Conservation (phyloP, 371 early-diverging fungal genomes). For the Mortierella sp. region DNA sequence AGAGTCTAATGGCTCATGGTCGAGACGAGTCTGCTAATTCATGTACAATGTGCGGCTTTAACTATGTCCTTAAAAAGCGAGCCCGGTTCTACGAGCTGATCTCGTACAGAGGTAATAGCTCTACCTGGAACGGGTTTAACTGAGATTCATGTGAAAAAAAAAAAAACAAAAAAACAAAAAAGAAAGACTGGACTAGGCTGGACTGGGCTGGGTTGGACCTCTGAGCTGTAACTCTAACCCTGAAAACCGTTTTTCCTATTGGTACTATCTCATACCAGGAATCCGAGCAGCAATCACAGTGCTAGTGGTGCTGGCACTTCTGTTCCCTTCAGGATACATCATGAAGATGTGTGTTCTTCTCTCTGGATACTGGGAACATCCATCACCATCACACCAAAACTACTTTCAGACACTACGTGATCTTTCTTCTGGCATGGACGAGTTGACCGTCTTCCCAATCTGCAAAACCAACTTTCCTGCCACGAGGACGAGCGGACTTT, state of each 20-base stretch:
- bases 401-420: conserved; percentile 23
- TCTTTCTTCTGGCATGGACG: conserved; percentile 34
- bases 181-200: too few species aligned
- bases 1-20: conserved; percentile 51
- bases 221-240: background rate
- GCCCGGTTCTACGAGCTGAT: conserved; percentile 44
- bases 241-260: background rate
- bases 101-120: conserved; percentile 38
- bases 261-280: conserved; percentile 18
- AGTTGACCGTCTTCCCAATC: conserved; percentile 35
- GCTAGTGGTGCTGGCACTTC: conserved; percentile 45
- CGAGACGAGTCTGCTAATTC: conserved; percentile 52
- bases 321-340: conserved; percentile 55
- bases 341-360: conserved; percentile 66
- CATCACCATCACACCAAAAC: conserved; percentile 13
- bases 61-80: conserved; percentile 51
- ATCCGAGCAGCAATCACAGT: conserved; percentile 52
- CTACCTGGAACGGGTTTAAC: background rate
- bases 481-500: conserved; percentile 9
- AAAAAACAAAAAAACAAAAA: background rate
- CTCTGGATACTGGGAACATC: conserved; percentile 51
- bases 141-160: background rate
- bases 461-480: conserved; percentile 23
- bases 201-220: too few species aligned
- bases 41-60: conserved; percentile 51